These are phyloP conservation scores for Colletotrichum filicis DNA, from an alignment of 2,329 filamentous ascomycete species.

Conservation along the genomic window DNA sequence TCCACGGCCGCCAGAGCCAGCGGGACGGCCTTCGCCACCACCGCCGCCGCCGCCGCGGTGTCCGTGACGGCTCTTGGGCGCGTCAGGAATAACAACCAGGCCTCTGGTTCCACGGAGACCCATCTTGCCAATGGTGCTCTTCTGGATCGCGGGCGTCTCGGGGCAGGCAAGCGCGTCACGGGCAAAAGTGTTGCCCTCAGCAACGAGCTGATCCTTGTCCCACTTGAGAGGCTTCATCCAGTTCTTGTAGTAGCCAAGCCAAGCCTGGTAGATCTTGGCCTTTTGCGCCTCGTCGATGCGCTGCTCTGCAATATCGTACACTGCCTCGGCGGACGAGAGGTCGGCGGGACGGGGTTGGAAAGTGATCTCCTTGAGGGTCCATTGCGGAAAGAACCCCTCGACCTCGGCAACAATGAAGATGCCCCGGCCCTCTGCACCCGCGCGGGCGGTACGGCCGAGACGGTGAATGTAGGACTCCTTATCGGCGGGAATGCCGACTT, in stretches of 20 bases:
- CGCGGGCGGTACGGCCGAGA: slow-evolving; percentile 73
- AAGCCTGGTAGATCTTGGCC: slow-evolving; percentile 64
- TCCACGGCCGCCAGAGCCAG: slow-evolving; percentile 21
- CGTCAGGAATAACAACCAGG: slow-evolving; percentile 56
- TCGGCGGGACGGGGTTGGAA: slow-evolving; percentile 60
- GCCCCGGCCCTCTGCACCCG: slow-evolving; percentile 71
- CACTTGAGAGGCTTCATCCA: slow-evolving; percentile 57
- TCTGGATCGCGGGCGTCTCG: slow-evolving; percentile 58
- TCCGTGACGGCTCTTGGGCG: slow-evolving; percentile 43
- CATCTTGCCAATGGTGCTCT: slow-evolving; percentile 66
- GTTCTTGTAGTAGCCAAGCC: slow-evolving; percentile 67
- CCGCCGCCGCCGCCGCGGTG: slow-evolving; percentile 40
- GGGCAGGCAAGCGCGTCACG: slow-evolving; percentile 56
- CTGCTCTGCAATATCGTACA: slow-evolving; percentile 49
- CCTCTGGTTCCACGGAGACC: slow-evolving; percentile 64
- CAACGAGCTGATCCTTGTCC: slow-evolving; percentile 57
- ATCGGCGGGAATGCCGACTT: slow-evolving; percentile 68
- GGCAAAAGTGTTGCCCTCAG: slow-evolving; percentile 62
- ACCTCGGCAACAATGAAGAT: slow-evolving; percentile 66
- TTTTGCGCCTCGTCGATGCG: slow-evolving; percentile 57
- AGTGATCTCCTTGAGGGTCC: slow-evolving; percentile 63
- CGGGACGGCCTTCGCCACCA: slow-evolving; percentile 16
- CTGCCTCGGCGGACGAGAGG: slow-evolving; percentile 52
- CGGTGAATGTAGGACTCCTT: slow-evolving; percentile 76
- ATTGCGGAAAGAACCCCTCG: slow-evolving; percentile 62